Base-by-base conservation (phyloP, 176 grass and related monocot genomes). In the Avena insularis region DNA sequence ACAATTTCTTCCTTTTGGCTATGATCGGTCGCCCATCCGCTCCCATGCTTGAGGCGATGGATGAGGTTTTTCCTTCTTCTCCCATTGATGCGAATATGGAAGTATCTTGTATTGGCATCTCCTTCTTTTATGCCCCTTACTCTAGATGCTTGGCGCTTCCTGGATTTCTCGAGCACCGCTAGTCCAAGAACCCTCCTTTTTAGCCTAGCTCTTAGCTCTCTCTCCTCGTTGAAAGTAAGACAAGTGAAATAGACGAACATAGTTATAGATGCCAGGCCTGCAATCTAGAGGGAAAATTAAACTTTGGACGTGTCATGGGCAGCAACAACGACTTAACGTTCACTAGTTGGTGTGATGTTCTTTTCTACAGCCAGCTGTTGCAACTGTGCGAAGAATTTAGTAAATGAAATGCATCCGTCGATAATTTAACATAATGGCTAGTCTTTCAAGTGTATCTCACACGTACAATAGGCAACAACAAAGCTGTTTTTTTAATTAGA, bases 291-390 rank as follows among this genome's bases (percentile, higher is more conserved):
- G 33, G 46, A 53, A 65, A 11, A 65, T 53, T 77, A 27, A 85
- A 27, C 29, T 73, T 50, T 35, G 19, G 71, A 77, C 20, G 60
- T 36, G n/a, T 67, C 47, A 3, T 78, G 60, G 31, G n/a, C 60
- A 27, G 31, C 60, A 55, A 27, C 33, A 58, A 13, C 57, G 83
- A 67, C 27, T 66, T 77, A 4, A 66, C 46, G 46, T 77, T 83
- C 29, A 43, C 35, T 60, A 67, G 73, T 78, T 78, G 8, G 83
- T n/a, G 74, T 62, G 45, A 78, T 62, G 72, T 85, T 78, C 83
- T 45, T 85, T 66, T 68, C 74, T 66, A 19, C 47, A 38, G 13
- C 64, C 29, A 77, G 29, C 46, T 66, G 83, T n/a, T 65, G 20
- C 46, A 58, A 5, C 13, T 21, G 51, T 21, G 12, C n/a, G 55